Evolutionary conservation across 2,329 filamentous ascomycete genomes (phyloP), one percentile per base, ranked within the genome.

Genomic region (Aspergillus sp.): DNA sequence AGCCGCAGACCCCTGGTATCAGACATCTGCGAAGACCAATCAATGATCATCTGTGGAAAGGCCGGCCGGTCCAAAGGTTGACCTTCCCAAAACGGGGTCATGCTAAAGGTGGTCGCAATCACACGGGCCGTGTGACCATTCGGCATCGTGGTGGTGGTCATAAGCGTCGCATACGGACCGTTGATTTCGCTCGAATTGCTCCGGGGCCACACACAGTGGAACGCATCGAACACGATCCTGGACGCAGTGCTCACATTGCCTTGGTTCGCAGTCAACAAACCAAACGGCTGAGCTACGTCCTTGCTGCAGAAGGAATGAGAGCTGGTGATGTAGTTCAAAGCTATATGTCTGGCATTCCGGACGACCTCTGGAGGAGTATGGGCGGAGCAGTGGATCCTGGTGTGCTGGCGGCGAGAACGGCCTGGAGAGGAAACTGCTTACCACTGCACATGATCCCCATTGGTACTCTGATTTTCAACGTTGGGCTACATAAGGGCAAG

Each of bases 31-130:
- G 85, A 67, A 81, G 93, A 39, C 89, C 93, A 9, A 84, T 96
- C 70, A 97, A 97, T 70, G 89, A 96, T 61, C 93, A 98, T 68
- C 74, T 98, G 41, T 97, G 88, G 88, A 96, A 94, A 71, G 93
- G 93, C 48, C 78, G 89, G 47, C 88, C 93, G 1, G 82, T 85
- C 56, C 75, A 87, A 32, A 81, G 83, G 43, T 77, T 98, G 67
- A 98, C 94, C 7, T 87, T 88, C 60, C 82, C 89, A 34, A 95
- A 96, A 68, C 91, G 91, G 67, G 93, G 93, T 10, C 89, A 95
- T 59, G 83, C 81, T 44, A 93, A 94, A 67, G 94, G 93, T 68
- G 93, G 93, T 39, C 81, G 93, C 59, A 98, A 98, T 67, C 86
- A 87, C 62, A 85, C 79, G 45, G 94, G 93, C 27, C 77, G 81